phyloP scores from a whole-genome alignment of 768 basidiomycete genomes.

The Baorangia bicolor region DNA sequence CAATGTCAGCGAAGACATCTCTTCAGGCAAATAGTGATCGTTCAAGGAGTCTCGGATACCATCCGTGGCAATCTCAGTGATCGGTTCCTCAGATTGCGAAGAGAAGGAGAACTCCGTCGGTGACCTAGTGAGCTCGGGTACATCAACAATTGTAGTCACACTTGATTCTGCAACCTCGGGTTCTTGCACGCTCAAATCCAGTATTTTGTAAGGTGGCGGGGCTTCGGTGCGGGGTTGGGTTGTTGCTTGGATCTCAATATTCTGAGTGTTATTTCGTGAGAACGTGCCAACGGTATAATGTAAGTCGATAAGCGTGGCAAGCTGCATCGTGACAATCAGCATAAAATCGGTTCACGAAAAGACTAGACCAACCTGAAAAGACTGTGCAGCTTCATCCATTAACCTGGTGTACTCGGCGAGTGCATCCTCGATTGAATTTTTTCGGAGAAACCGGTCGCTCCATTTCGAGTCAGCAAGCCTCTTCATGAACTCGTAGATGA shows the following conservation, averaged over 20 bases:
- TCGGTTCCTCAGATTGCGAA: not conserved
- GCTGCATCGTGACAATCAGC: constrained; percentile 26
- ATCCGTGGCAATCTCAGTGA: constrained; percentile 22
- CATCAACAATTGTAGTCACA: not conserved
- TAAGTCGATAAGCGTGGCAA: constrained; percentile 47
- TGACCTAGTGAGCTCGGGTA: not conserved
- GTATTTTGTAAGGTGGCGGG: constrained; percentile 22
- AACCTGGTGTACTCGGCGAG: constrained; percentile 33
- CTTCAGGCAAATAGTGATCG: constrained; percentile 24
- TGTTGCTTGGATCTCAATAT: not conserved
- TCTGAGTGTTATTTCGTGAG: constrained; percentile 2
- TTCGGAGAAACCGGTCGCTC: constrained; percentile 41
- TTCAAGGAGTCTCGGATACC: constrained; percentile 13
- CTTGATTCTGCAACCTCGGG: not conserved
- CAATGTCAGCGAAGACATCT: constrained; percentile 19
- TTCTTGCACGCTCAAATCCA: not conserved
- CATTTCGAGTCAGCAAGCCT: constrained; percentile 40
- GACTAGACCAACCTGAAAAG: constrained; percentile 41
- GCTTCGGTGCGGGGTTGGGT: not conserved
- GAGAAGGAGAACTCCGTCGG: not conserved
- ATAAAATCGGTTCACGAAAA: not conserved
- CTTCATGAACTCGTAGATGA: constrained; percentile 41
- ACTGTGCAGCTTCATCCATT: constrained; percentile 45
- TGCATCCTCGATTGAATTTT: constrained; percentile 40
- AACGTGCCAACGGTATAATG: constrained; percentile 39